Base-by-base conservation (phyloP, 2,329 filamentous ascomycete genomes). In the Lecanicillium sp. region DNA sequence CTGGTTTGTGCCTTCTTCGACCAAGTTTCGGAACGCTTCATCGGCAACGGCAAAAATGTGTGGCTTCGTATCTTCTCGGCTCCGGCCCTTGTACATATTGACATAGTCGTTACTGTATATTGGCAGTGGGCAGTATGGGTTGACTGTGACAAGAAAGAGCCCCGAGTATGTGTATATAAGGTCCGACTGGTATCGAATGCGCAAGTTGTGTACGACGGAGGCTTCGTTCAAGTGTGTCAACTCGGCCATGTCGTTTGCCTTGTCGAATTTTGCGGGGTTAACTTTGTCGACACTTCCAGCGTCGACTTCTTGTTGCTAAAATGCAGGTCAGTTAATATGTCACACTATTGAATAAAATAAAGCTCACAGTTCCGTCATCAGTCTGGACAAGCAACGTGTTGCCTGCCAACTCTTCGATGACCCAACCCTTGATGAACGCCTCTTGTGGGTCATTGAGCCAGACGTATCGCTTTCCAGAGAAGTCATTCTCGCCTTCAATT, bases 261-360 rank as follows among this genome's bases (percentile, higher is more conserved):
- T 98, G 74, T 98, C 92, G 65, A 98, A 98, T 60, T 98, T 98
- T 54, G 90, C 90, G 33, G 92, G 92, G 63, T 98, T 98, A 68
- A 98, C 94, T 64, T 95, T 96, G 71, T 98, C 94, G 49, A 95
- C 88, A 51, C 80, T 83, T 52, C 96, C 89, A 37, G 76, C 66
- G 48, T 90, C 82, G 36, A 92, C 82, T 56, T 94, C 85, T 49
- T 87, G 82, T 78, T 95, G 87, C 80, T 92, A 49, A 19, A 40
- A 9, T 25, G 22, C 38, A 29, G 31, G 47, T 57, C 31, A 55
- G 47, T 43, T 17, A 37, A 27, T 18, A 36, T 12, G 16, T 18
- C 34, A 4, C 16, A 18, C 14, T n/a, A 14, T 14, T 7, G 43
- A 3, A 7, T 13, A 27, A 22, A 12, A 12, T n/a, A 5, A 16